Evolutionary conservation across 306 rosid species (phyloP), one percentile per base, ranked within the genome.

Genomic region (Sicyos edulis): DNA sequence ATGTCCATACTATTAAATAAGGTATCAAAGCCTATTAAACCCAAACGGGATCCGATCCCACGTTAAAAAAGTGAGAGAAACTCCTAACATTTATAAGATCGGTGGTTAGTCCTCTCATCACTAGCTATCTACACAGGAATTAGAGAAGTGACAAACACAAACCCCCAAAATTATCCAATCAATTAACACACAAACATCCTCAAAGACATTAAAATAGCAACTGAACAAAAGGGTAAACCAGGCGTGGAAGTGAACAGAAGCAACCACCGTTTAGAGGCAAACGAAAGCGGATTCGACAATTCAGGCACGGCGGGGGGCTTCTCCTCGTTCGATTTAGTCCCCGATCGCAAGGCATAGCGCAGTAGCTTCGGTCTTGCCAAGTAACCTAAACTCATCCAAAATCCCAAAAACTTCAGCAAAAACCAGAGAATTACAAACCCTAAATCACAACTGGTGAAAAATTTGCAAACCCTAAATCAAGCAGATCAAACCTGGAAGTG

Each of bases 341-440:
- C 87, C 7, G 97, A 88, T 49, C 97, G 89, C 65, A 91, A 81
- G 7, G 87, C 72, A 22, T 91, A 88, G 17, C 89, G 82, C 52
- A 65, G 89, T 57, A 87, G 87, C 85, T 82, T 78, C 7, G 82
- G 53, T 78, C 57, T 85, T 50, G 11, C 77, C 0, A 80, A 55
- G 51, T 85, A 87, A n/a, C 86, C 96, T 88, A 70, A 32, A 74
- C 85, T 40, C 65, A 61, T 32, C 37, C 37, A 32, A 32, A 32
- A 8, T 5, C 12, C 20, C 37, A 32, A 52, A 32, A 58, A 32
- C 22, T 10, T 24, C 60, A 67, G 62, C 51, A 50, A 65, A 74
- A 16, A 11, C 59, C 44, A 57, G 19, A 54, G 50, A 73, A 20
- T 16, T 40, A 40, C 11, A 61, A 24, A n/a, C n/a, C n/a, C n/a